Evolutionary conservation across 257 asterid genomes (phyloP), one percentile per base, ranked within the genome.

Genomic region (Nemophila menziesii): DNA sequence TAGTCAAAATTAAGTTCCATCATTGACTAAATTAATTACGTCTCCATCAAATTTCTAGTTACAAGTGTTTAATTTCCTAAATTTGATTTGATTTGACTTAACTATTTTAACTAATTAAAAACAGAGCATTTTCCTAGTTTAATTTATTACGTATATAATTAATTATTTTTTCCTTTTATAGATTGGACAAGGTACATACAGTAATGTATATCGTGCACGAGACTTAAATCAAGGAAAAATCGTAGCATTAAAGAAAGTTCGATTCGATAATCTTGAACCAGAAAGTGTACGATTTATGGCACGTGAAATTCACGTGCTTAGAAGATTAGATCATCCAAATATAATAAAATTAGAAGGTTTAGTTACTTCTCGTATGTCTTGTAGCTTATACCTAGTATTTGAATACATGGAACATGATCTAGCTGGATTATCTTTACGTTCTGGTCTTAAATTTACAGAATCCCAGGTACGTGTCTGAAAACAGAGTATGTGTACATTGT

Each of bases 221-320:
- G 96, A 86, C 71, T 93, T 86, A 24, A 90, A 79, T 64, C 72
- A 82, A 62, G 78, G 85, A 57, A 86, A 86, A 62, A 73, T 86
- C 47, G 96, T 86, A 46, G 96, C 96, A 27, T 38, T 86, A 62
- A 86, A 86, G 80, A 86, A 86, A 68, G 93, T 86, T 52, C 70
- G 96, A 67, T 86, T 86, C 64, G 96, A 86, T 72, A 86, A 82
- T 61, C 73, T 86, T 59, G 95, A 84, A 67, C 95, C 93, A 29
- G 93, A 84, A 69, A 84, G 95, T 64, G 96, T 82, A 56, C 94
- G 92, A 41, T 86, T 86, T 68, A 86, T 86, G 96, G 94, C 96
- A 19, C 71, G 96, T 69, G 96, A 86, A 75, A 86, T 86, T 64
- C 92, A 74, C 61, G 74, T 86, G 56, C 78, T 86, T 54, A 90